phyloP scores from a whole-genome alignment of 768 basidiomycete species.

The Fomitopsis serialis region DNA sequence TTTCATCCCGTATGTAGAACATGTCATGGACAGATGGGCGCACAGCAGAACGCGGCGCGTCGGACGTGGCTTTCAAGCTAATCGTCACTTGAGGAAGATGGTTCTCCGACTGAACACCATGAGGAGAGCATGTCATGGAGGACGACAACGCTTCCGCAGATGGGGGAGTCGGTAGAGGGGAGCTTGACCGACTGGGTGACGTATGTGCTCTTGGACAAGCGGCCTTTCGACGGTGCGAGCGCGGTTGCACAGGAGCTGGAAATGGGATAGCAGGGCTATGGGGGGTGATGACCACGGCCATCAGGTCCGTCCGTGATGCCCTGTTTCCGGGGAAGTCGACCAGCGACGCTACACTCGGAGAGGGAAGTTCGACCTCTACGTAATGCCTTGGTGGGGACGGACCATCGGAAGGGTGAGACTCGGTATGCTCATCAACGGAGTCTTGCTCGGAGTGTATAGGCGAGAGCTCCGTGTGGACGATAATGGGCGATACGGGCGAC shows the following conservation, averaged over 20 bases:
- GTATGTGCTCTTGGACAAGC: slow-evolving; percentile 8
- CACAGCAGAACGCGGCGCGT: neutral
- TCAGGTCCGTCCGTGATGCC: neutral
- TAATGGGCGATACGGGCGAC: neutral
- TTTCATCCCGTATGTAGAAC: slow-evolving; percentile 15
- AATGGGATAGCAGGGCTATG: neutral
- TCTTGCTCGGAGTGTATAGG: neutral
- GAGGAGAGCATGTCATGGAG: neutral
- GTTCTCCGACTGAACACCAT: neutral
- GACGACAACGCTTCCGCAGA: slow-evolving; percentile 9
- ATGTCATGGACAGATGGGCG: slow-evolving; percentile 3
- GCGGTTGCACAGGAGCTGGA: neutral
- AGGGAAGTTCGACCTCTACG: neutral
- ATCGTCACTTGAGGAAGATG: neutral
- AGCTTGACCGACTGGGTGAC: slow-evolving; percentile 1
- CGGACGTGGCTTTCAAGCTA: neutral
- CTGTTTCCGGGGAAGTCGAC: neutral
- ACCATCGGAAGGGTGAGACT: neutral
- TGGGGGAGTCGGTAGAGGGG: slow-evolving; percentile 4
- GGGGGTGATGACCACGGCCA: neutral
- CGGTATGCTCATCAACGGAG: neutral
- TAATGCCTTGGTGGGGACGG: neutral
- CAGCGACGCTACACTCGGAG: neutral
- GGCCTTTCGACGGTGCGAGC: slow-evolving; percentile 1
- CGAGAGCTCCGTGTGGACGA: neutral